Base-by-base conservation (phyloP, 345 rosid species). In the Pseudoturritis turrita region DNA sequence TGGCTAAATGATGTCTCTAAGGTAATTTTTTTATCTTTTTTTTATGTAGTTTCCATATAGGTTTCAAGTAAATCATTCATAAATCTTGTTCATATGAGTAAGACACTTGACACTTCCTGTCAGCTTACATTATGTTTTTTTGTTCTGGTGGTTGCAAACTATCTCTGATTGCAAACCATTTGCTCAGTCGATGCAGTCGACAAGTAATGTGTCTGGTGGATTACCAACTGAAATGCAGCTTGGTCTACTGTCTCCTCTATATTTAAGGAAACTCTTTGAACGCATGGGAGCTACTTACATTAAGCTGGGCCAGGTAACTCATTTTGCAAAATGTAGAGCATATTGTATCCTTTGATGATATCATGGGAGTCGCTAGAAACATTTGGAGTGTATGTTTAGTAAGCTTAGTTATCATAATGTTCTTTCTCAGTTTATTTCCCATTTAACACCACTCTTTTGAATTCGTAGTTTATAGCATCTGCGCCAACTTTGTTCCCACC, bases 221-320 rank as follows among this genome's bases (percentile, higher is more conserved):
- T 75, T 91, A 68, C 83, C 93, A 25, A 60, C 84, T 72, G 82
- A 88, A 47, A 35, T 84, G 86, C 96, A 81, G 84, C 87, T 86
- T 70, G 98, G 98, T 70, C 80, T 91, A 71, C 83, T 89, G 28
- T 94, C 98, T 33, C 98, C 98, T 8, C 65, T 85, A 31, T 94
- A 94, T 71, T 80, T 94, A 77, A 87, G 98, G 89, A 91, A 73
- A 77, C 82, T 94, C 55, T 94, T 94, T 84, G 98, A 94, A 71
- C 95, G 95, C 58, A 84, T 94, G 98, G 97, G 98, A 74, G 98
- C 97, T 79, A 94, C 98, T 47, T 94, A 89, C 81, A 83, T 94
- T 78, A 94, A 94, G 78, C 76, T 94, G 62, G 98, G 98, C 9
- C 97, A 94, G 95, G 97, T 88, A 65, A 75, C 60, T 73, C 45